Base-by-base conservation (phyloP, 495 filamentous ascomycete genomes). In the Aspergillus hancockii region DNA sequence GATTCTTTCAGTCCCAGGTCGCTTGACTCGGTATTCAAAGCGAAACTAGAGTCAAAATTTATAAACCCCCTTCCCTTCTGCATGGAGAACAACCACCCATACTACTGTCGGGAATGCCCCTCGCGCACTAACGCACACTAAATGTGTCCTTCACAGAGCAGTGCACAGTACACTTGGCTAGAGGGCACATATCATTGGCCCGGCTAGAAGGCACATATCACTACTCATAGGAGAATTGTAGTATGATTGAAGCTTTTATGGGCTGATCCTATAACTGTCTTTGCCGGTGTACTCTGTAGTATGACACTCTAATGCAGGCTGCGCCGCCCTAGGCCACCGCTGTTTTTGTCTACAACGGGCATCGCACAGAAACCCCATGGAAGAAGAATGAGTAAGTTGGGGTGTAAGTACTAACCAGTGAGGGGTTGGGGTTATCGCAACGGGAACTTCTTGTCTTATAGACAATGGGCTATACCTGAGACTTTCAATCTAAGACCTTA, bases 51-150 rank as follows among this genome's bases (percentile, higher is more conserved):
- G 5, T 8, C 47, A 7, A 41, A 18, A 41, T 14, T 41, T 36
- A n/a, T 32, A 50, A 36, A n/a, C n/a, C 49, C 59, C 59, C 59
- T 45, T 49, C 38, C 57, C n/a, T n/a, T 62, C 50, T 49, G 54
- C 54, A 57, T 57, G 59, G 28, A 49, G 54, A 56, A 54, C 47
- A 50, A 34, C 46, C 45, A 47, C n/a, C 25, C 30, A 18, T 40
- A 32, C 23, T 25, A 57, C 54, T n/a, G 38, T 38, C 38, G 19
- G 38, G 45, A n/a, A 25, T 47, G 23, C 19, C n/a, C 22, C 19
- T 55, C 52, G 31, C 36, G 45, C 31, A 38, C n/a, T 45, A 7
- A 23, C 19, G 7, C 41, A 34, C 10, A 16, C 40, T 43, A 43
- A 14, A 23, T 46, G 40, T 28, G 22, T 18, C 18, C 10, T n/a